These are phyloP conservation scores for Simplicillium aogashimaense DNA, from an alignment of 2,329 filamentous ascomycete species.

Conservation along the genomic window DNA sequence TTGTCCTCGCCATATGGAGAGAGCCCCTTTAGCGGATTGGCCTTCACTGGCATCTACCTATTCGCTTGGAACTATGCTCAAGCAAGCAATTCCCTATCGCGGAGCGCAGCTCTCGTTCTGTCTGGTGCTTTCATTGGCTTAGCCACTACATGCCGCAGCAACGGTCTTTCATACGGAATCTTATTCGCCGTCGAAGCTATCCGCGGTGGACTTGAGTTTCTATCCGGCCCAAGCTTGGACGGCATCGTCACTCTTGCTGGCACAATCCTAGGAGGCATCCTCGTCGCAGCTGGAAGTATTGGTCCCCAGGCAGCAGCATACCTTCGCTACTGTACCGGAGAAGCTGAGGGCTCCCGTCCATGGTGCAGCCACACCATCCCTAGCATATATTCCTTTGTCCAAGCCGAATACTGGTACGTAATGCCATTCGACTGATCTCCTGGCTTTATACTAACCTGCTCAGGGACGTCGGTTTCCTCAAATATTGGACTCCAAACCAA, in stretches of 20 bases:
- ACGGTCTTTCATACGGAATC: slow-evolving; percentile 75
- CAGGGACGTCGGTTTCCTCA: slow-evolving; percentile 80
- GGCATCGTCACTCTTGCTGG: slow-evolving; percentile 43
- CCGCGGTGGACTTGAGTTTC: slow-evolving; percentile 18
- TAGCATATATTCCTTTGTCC: slow-evolving; percentile 87
- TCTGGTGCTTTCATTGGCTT: slow-evolving; percentile 63
- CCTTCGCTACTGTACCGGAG: slow-evolving; percentile 50
- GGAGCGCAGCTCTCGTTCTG: slow-evolving; percentile 44
- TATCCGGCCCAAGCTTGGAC: slow-evolving; percentile 16
- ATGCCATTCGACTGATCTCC: not conserved
- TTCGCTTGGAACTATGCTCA: slow-evolving; percentile 43
- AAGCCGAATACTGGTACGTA: slow-evolving; percentile 77
- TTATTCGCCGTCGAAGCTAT: slow-evolving; percentile 58
- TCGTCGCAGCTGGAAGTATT: slow-evolving; percentile 57
- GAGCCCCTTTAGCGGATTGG: slow-evolving; percentile 66
- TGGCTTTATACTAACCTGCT: slow-evolving; percentile 10
- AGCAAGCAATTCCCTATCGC: slow-evolving; percentile 13
- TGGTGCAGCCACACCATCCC: slow-evolving; percentile 73
- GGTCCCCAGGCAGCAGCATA: slow-evolving; percentile 72
- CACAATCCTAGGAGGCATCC: slow-evolving; percentile 55
- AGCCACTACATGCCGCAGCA: slow-evolving; percentile 69
- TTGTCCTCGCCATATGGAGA: slow-evolving; percentile 81
- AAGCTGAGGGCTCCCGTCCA: slow-evolving; percentile 33
- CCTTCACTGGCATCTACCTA: slow-evolving; percentile 61
- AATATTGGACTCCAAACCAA: slow-evolving; percentile 84